A percentile compares a stretch with the other conserved stretches of the same genome.
Conservation (phyloP, 2,329 filamentous ascomycete species). For the Curvularia sp. region DNA sequence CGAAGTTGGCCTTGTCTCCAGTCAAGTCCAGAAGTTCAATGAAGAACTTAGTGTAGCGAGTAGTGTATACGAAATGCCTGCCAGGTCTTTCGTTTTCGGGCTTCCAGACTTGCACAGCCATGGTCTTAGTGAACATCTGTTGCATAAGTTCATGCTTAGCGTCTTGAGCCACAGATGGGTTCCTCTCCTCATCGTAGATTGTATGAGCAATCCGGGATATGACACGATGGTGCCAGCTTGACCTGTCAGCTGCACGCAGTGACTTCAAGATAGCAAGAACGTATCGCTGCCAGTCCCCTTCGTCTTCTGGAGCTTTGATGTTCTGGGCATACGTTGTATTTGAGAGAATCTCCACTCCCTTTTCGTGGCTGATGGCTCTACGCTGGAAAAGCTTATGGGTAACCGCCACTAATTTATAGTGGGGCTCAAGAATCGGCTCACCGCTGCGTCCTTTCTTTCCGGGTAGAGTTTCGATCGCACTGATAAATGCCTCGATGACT, state of each 20-base stretch:
- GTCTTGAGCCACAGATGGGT: constrained; percentile 61
- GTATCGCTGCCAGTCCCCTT: constrained; percentile 66
- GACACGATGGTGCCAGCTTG: constrained; percentile 94
- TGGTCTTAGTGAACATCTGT: constrained; percentile 92
- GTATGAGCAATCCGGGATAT: constrained; percentile 74
- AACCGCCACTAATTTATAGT: constrained; percentile 87
- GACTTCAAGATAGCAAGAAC: constrained; percentile 68
- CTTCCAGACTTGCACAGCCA: constrained; percentile 94
- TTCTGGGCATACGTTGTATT: constrained; percentile 64
- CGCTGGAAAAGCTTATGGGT: constrained; percentile 78
- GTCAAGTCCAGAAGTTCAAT: constrained; percentile 76
- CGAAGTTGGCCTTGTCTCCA: constrained; percentile 76
- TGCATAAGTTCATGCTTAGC: constrained; percentile 81
- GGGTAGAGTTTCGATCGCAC: constrained; percentile 68
- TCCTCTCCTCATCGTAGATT: constrained; percentile 64
- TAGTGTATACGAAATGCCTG: constrained; percentile 89
- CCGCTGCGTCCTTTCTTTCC: constrained; percentile 66
- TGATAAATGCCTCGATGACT: constrained; percentile 64
- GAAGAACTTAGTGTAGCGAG: constrained; percentile 85
- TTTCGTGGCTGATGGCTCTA: constrained; percentile 53
- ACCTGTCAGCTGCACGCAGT: constrained; percentile 77
- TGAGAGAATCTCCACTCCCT: constrained; percentile 60
- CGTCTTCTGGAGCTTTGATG: constrained; percentile 56
- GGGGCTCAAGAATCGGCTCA: constrained; percentile 86
- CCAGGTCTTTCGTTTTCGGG: constrained; percentile 85